A percentile compares a stretch with the other conserved stretches of the same genome.
Evolutionary conservation across 805 yeast species (phyloP).

Genomic region (Candida sanyiensis): DNA sequence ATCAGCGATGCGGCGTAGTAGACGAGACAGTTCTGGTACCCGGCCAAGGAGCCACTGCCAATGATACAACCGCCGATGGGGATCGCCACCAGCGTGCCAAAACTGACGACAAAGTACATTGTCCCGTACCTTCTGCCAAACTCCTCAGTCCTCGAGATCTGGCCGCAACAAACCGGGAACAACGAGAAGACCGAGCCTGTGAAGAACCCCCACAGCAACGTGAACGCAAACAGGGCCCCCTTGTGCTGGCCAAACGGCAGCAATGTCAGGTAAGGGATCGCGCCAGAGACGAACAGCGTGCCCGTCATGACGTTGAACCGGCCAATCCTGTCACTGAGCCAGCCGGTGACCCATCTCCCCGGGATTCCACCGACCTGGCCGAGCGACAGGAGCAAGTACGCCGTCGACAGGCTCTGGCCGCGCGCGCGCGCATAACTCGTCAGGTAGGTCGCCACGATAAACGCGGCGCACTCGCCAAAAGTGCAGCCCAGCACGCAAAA

Average conservation of each 20-base stretch:
- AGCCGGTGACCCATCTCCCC: conserved; percentile 42
- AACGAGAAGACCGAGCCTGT: conserved; percentile 51
- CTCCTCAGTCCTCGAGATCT: conserved; percentile 46
- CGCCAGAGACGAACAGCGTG: conserved; percentile 27
- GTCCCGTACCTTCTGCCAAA: conserved; percentile 53
- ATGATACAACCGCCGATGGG: conserved; percentile 49
- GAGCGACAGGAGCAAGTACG: conserved; percentile 42
- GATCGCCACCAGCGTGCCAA: conserved; percentile 44
- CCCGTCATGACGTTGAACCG: conserved; percentile 46
- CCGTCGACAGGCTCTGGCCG: conserved; percentile 36
- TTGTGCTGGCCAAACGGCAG: conserved; percentile 31
- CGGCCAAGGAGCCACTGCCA: conserved; percentile 29
- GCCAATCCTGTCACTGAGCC: conserved; percentile 40
- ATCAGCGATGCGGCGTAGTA: conserved; percentile 32
- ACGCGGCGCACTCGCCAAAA: conserved; percentile 41
- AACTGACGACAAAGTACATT: conserved; percentile 52
- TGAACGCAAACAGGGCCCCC: conserved; percentile 37
- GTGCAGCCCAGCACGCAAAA: conserved; percentile 40
- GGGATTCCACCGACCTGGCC: conserved; percentile 36
- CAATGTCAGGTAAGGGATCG: conserved; percentile 33
- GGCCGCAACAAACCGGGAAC: conserved; percentile 54
- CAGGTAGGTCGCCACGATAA: conserved; percentile 41
- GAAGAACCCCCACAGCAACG: conserved; percentile 45
- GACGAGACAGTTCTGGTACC: conserved; percentile 33
- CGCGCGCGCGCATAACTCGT: conserved; percentile 45